Base-by-base conservation (phyloP, 768 basidiomycete species). In the Mrakia frigida region DNA sequence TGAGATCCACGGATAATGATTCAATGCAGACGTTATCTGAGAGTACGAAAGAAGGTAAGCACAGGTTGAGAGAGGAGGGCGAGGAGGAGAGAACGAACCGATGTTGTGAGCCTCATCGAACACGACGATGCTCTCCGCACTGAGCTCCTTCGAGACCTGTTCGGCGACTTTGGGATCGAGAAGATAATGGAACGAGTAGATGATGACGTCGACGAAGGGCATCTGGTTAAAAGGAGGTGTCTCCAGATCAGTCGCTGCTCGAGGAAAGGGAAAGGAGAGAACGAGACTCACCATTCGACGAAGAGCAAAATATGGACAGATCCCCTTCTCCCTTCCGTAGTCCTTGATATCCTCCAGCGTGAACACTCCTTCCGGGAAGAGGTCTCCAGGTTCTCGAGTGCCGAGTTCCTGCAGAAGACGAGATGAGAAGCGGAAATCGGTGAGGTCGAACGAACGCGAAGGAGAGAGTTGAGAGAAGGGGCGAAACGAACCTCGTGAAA, bases 41-140 rank as follows among this genome's bases (percentile, higher is more conserved):
- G n/a, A 33, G 21, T 23, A 18, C 0, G 28, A 37, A 35, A 13
- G 53, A 28, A 33, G 60, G 33, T 50, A 31, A 72, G 65, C 37
- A 5, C 46, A 6, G 46, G 35, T n/a, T 0, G 41, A 33, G 33
- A 6, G 65, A 33, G 6, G 50, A 53, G 37, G 35, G 21, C 31
- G 28, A 41, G 50, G 35, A n/a, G 13, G 43, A 37, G 28, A 28
- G 28, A 37, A 79, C 87, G 75, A 80, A 94, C 95, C 95, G 71
- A 99, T 99, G 82, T 99, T 99, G 84, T 99, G 97, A 23, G 97
- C 97, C 82, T 99, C 97, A 81, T 99, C 97, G 81, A 99, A 99
- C 1, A 99, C 97, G 53, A 99, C 94, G 73, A 99, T 99, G 41
- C 94, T 91, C 82, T 99, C 97, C 81, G 98, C 98, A 11, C 92